Evolutionary conservation across 352 stramenopile genomes (phyloP).

Genomic region (Peronospora tabacina): DNA sequence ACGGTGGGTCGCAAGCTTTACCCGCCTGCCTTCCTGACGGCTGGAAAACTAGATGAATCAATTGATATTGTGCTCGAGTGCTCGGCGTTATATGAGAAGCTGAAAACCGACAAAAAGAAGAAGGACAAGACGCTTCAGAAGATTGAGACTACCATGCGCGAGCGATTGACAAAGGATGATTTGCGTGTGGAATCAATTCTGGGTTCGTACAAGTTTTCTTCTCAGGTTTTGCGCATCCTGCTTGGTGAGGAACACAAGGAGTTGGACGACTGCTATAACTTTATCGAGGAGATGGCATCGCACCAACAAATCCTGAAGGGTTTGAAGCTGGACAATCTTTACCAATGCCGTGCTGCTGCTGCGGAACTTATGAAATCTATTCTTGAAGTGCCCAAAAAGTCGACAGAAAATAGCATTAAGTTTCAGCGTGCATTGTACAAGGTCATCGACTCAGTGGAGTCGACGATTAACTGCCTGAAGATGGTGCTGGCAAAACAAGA

Average conservation of each 20-base stretch:
- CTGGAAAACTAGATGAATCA: slow-evolving; percentile 75
- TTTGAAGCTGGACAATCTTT: slow-evolving; percentile 66
- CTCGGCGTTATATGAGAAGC: slow-evolving; percentile 65
- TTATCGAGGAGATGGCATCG: slow-evolving; percentile 74
- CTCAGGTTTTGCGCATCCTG: slow-evolving; percentile 66
- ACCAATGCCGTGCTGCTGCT: slow-evolving; percentile 51
- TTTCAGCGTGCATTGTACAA: slow-evolving; percentile 78
- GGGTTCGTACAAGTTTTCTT: slow-evolving; percentile 85
- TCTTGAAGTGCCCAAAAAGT: slow-evolving; percentile 69
- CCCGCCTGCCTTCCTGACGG: slow-evolving; percentile 69
- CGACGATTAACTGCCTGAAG: slow-evolving; percentile 75
- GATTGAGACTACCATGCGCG: slow-evolving; percentile 75
- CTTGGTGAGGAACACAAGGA: slow-evolving; percentile 82
- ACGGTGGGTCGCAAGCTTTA: slow-evolving; percentile 64
- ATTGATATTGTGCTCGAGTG: slow-evolving; percentile 83
- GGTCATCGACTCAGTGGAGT: slow-evolving; percentile 77
- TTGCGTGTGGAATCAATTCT: slow-evolving; percentile 73
- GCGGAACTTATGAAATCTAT: slow-evolving; percentile 82
- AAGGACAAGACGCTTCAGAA: slow-evolving; percentile 83
- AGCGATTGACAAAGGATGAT: slow-evolving; percentile 75
- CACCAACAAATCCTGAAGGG: slow-evolving; percentile 70
- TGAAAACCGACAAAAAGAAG: slow-evolving; percentile 82
- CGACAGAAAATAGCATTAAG: slow-evolving; percentile 70
- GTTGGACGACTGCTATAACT: slow-evolving; percentile 73
- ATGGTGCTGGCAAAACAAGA: slow-evolving; percentile 79